Conservation (phyloP, 1,284 basidiomycete species). For the Ganoderma sinense region DNA sequence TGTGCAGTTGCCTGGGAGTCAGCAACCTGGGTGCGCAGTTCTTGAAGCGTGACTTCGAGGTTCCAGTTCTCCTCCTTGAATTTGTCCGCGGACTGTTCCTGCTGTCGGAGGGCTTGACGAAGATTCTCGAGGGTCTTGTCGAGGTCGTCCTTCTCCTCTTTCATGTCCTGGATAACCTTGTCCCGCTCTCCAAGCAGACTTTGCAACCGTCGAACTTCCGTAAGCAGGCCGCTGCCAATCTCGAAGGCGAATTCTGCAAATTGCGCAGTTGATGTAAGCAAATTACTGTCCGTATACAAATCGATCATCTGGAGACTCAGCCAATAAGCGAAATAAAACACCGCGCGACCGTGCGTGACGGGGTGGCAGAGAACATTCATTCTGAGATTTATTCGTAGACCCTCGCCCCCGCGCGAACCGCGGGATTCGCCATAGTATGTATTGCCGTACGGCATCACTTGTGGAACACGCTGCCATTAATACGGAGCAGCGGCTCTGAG, state of each 20-base stretch:
- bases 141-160: slow-evolving; percentile 87
- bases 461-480: too few species aligned
- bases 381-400: too few species aligned
- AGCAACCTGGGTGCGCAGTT: slow-evolving; percentile 77
- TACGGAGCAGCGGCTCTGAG: too few species aligned
- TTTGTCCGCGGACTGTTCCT: slow-evolving; percentile 77
- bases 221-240: slow-evolving; percentile 90
- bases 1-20: slow-evolving; percentile 72
- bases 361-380: too few species aligned
- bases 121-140: slow-evolving; percentile 80
- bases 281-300: too few species aligned
- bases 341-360: too few species aligned
- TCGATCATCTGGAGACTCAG: too few species aligned
- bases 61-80: slow-evolving; percentile 99
- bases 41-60: slow-evolving; percentile 92
- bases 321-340: too few species aligned
- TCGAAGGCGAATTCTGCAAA: slow-evolving; percentile 90
- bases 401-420: too few species aligned
- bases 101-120: slow-evolving; percentile 71
- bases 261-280: background rate
- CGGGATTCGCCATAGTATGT: too few species aligned
- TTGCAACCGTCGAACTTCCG: slow-evolving; percentile 89
- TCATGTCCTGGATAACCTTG: slow-evolving; percentile 86
- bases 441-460: too few species aligned
- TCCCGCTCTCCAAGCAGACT: slow-evolving; percentile 88